Percentiles rank a stretch among this genome's conserved stretches.
phyloP scores from a whole-genome alignment of 179 eudicot species.

The Vitellaria paradoxa region DNA sequence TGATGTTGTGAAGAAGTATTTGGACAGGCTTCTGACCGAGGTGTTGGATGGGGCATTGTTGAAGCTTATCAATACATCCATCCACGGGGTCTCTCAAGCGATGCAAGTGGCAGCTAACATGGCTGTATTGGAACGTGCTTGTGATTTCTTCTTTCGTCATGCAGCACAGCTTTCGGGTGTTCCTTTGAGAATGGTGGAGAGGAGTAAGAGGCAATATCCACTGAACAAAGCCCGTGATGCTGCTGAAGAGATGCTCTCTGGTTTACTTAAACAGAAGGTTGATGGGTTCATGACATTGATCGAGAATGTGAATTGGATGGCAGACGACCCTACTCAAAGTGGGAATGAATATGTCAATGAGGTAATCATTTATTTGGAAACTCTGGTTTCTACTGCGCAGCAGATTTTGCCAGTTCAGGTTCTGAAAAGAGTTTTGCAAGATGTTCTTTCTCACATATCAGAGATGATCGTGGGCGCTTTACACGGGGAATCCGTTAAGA shows the following conservation, averaged over 20 bases:
- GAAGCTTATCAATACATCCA: conserved; percentile 56
- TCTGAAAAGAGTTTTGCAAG: conserved; percentile 70
- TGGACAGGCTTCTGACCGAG: conserved; percentile 81
- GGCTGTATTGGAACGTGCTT: conserved; percentile 97
- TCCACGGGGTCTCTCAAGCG: conserved; percentile 87
- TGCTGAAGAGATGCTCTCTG: conserved; percentile 83
- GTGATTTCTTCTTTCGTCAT: conserved; percentile 89
- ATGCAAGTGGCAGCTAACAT: conserved; percentile 97
- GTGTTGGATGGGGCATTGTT: conserved; percentile 78
- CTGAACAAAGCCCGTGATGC: conserved; percentile 79
- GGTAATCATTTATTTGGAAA: conserved; percentile 85
- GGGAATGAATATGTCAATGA: conserved; percentile 96
- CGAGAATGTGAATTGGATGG: conserved; percentile 93
- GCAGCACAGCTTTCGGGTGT: conserved; percentile 96
- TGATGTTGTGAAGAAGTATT: conserved; percentile 91
- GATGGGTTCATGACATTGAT: conserved; percentile 79
- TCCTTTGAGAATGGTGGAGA: conserved; percentile 90
- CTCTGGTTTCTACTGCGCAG: conserved; percentile 90
- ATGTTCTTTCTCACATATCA: conserved; percentile 82
- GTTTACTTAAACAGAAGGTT: conserved; percentile 85
- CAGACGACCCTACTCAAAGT: conserved; percentile 72
- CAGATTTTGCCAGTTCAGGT: conserved; percentile 86
- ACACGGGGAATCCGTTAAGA: conserved; percentile 76
- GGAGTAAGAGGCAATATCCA: conserved; percentile 79
- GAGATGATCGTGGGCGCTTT: conserved; percentile 75